Percentiles rank a stretch among this genome's conserved stretches.
Conservation (phyloP, 306 rosid genomes). For the Malus orientalis region DNA sequence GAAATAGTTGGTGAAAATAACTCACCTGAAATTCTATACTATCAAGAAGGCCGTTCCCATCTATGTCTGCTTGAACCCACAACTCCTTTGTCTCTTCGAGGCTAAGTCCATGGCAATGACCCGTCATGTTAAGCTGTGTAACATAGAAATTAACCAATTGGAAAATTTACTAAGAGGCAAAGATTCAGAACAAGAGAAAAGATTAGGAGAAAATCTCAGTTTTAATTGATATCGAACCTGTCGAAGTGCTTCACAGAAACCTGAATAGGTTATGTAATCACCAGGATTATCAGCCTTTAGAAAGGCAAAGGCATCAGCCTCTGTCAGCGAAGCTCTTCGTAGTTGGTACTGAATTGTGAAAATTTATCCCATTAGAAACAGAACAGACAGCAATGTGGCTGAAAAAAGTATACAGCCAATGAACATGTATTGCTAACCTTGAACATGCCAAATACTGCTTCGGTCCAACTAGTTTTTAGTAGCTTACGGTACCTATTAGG, state of each 20-base stretch:
- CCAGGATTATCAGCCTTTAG: conserved; percentile 53
- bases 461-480: conserved; percentile 70
- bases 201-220: not conserved
- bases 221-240: conserved; percentile 28
- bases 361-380: conserved; percentile 16
- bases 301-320: conserved; percentile 59
- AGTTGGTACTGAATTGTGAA: conserved; percentile 46
- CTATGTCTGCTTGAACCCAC: conserved; percentile 63
- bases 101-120: conserved; percentile 60
- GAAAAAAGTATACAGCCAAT: not conserved
- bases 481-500: conserved; percentile 64
- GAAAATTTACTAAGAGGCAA: not conserved
- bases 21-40: conserved; percentile 60
- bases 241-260: conserved; percentile 70
- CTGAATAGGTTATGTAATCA: conserved; percentile 56
- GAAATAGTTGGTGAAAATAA: not conserved
- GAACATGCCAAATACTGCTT: conserved; percentile 78
- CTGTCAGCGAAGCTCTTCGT: conserved; percentile 55
- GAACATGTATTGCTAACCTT: conserved; percentile 34
- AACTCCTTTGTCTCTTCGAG: conserved; percentile 57
- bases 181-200: not conserved
- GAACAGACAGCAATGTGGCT: not conserved
- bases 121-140: conserved; percentile 62
- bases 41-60: conserved; percentile 58
- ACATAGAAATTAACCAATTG: not conserved